Base-by-base conservation (phyloP, 495 filamentous ascomycete species). In the Penicillium bovifimosum region DNA sequence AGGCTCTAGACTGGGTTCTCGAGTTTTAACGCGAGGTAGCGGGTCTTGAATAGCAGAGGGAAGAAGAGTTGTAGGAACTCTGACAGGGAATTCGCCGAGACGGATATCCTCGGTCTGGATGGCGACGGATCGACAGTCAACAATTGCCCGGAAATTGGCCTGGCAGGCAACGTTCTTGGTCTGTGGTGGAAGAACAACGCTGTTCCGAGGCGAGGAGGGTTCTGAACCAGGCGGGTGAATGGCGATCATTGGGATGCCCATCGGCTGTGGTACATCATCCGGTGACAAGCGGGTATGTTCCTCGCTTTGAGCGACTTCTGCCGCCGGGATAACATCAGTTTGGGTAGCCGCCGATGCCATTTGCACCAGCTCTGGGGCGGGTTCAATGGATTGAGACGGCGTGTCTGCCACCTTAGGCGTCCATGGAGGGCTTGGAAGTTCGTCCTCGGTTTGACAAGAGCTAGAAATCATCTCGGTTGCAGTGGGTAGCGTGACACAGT, bases 41-140 rank as follows among this genome's bases (percentile, higher is more conserved):
- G 69, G 36, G 41, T 73, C 72, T 40, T 67, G 68, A 52, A 76
- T 76, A 14, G 85, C 77, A 7, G 88, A 90, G 3, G 90, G 86
- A 29, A 87, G 80, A 43, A 96, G 75, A 62, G 91, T 86, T 1
- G 86, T 80, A 17, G 89, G 87, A 14, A 96, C 70, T 60, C 81
- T 86, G 36, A 84, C 77, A 26, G 86, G 74, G 47, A 90, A 79
- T 70, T 79, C 80, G 64, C 91, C 91, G 14, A 91, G 76, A 39
- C 84, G 75, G 54, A 96, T 95, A 54, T 86, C 85, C 50, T 96
- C 90, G 9, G 93, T 98, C 74, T 98, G 95, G 38, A 95, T 81
- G 4, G 73, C 74, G 26, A 76, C 68, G 17, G 83, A 84, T 16
- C 68, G 66, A 11, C 63, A 62, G 20, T 72, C 63, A 3, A 65